phyloP scores from a whole-genome alignment of 2,329 filamentous ascomycete genomes.

The Aaosphaeria pasadenensis region DNA sequence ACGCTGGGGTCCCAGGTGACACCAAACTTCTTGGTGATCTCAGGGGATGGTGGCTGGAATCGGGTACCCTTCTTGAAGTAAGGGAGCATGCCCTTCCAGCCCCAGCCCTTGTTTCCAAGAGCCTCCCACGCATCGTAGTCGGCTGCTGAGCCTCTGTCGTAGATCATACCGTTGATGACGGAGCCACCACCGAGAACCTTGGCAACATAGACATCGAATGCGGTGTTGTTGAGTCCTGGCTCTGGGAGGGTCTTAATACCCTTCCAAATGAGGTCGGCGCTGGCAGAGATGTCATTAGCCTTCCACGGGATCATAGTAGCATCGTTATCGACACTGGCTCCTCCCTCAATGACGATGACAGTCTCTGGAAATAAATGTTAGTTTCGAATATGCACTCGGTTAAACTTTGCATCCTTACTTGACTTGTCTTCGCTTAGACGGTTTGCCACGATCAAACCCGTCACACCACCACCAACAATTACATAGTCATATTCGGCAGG shows the following conservation, averaged over 20 bases:
- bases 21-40: slow-evolving; percentile 17
- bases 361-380: slow-evolving; percentile 2
- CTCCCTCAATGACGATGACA: neutral
- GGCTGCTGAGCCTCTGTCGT: slow-evolving; percentile 30
- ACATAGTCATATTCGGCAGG: slow-evolving; percentile 26
- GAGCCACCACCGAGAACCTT: slow-evolving; percentile 22
- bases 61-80: slow-evolving; percentile 30
- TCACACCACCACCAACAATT: slow-evolving; percentile 29
- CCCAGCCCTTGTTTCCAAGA: slow-evolving; percentile 61
- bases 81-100: slow-evolving; percentile 48
- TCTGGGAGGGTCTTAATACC: slow-evolving; percentile 13
- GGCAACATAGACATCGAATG: slow-evolving; percentile 16
- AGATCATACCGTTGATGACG: slow-evolving; percentile 36
- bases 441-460: slow-evolving; percentile 26
- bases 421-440: slow-evolving; percentile 21
- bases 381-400: neutral
- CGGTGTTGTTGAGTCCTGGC: slow-evolving; percentile 16
- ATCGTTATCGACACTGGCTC: slow-evolving; percentile 11
- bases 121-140: slow-evolving; percentile 55
- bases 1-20: slow-evolving; percentile 23
- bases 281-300: slow-evolving; percentile 8
- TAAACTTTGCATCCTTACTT: slow-evolving; percentile 8
- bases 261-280: slow-evolving; percentile 13
- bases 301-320: slow-evolving; percentile 19
- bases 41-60: slow-evolving; percentile 19